phyloP scores from a whole-genome alignment of 2,329 filamentous ascomycete species.

The Fusarium acutatum region DNA sequence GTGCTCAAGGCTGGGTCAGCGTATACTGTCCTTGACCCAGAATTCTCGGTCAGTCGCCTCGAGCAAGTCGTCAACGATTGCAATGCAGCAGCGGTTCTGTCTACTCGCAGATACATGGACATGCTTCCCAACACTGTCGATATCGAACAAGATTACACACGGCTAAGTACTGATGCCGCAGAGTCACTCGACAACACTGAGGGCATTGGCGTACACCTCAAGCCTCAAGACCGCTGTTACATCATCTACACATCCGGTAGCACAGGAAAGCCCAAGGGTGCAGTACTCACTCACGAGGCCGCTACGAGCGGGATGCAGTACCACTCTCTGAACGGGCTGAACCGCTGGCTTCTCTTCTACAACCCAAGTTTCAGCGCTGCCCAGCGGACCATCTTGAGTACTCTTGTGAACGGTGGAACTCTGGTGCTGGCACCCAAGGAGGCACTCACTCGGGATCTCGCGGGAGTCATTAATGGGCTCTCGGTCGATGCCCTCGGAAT shows the following conservation, averaged over 20 bases:
- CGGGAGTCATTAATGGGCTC: slow-evolving; percentile 15
- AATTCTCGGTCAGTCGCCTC: slow-evolving; percentile 15
- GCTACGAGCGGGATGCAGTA: slow-evolving; percentile 13
- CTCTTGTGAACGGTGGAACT: slow-evolving; percentile 19
- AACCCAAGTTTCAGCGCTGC: slow-evolving; percentile 36
- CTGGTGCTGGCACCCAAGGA: slow-evolving; percentile 26
- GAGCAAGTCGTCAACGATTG: slow-evolving; percentile 26
- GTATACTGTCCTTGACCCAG: slow-evolving; percentile 32
- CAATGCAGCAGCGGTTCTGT: slow-evolving; percentile 1
- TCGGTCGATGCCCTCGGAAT: slow-evolving; percentile 26
- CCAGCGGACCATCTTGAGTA: slow-evolving; percentile 28
- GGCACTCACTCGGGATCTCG: neutral
- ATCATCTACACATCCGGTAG: slow-evolving; percentile 38
- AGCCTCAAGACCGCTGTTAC: slow-evolving; percentile 11
- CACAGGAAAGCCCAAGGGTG: slow-evolving; percentile 36
- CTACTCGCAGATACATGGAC: neutral
- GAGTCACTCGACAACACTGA: accelerated
- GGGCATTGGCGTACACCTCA: neutral
- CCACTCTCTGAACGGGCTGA: neutral
- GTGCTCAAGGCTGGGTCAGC: slow-evolving; percentile 36
- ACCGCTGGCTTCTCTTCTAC: slow-evolving; percentile 33
- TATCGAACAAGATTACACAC: neutral
- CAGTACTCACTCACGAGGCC: slow-evolving; percentile 20
- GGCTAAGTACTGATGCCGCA: accelerated
- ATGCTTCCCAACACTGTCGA: neutral